Evolutionary conservation across 768 basidiomycete species (phyloP), one percentile per base, ranked within the genome.

Genomic region (Tricholoma matsutake): DNA sequence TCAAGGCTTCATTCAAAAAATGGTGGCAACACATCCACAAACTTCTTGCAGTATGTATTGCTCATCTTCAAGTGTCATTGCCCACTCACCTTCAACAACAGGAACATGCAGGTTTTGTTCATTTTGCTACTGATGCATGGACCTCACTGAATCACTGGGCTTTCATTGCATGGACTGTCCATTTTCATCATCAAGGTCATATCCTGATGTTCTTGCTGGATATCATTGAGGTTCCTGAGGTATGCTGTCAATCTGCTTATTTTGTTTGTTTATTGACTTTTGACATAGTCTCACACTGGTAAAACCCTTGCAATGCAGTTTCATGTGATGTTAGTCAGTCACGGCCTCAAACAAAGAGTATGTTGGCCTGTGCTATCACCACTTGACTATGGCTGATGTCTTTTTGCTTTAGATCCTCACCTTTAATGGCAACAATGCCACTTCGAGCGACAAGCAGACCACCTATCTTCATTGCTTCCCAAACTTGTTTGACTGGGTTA

Each of bases 391-490:
- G n/a, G n/a, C 41, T 43, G n/a, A 43, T n/a, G 13, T 6, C 8
- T 9, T 11, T 5, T 4, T 43, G 2, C 2, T 25, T 28, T 2
- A 73, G 74, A 63, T 77, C 10, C 65, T 78, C 2, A 64, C 69
- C 7, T 57, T 79, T 2, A 77, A 70, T 2, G 71, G 69, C 34
- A 72, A 80, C 60, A 80, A 80, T 63, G 75, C 75, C 1, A 64
- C 67, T 0, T 59, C 61, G 3, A 81, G 80, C 55, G 71, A 76
- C 58, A 63, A 49, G 0, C 78, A 81, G 74, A 67, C 75, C 0
- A 54, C 62, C 0, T 45, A 65, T 18, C 71, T 81, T 6, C 45
- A 22, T 2, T 18, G 63, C 0, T 56, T 67, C 1, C 8, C 35
- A 0, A 25, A 16, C 0, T 77, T 74, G 47, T 57, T 60, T 3